Evolutionary conservation across 2,329 filamentous ascomycete genomes (phyloP).

Genomic region (Fusarium beomiforme): DNA sequence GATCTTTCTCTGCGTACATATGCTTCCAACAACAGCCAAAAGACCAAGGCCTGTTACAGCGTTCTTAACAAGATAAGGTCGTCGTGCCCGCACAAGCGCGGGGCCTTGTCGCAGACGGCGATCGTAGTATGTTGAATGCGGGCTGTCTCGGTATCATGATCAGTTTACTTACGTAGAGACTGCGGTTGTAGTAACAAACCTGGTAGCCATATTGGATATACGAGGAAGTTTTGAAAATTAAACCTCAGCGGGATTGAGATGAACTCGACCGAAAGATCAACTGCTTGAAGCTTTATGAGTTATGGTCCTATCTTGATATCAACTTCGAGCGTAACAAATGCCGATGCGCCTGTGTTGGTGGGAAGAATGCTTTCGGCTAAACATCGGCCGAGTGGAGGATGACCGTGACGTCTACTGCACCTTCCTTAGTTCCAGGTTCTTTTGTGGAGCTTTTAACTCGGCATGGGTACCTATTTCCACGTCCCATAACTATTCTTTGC

Average conservation of each 20-base stretch:
- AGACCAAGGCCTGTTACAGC: constrained; percentile 81
- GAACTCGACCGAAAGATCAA: constrained; percentile 6
- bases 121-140: constrained; percentile 86
- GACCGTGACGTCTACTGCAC: constrained; percentile 37
- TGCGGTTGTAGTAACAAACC: constrained; percentile 22
- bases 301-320: constrained; percentile 21
- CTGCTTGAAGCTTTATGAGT: constrained; percentile 5
- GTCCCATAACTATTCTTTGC: constrained; percentile 37
- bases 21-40: constrained; percentile 77
- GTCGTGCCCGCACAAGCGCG: constrained; percentile 88
- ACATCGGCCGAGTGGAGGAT: neutral
- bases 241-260: neutral
- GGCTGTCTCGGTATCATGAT: constrained; percentile 49
- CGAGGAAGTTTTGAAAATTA: neutral
- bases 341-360: constrained; percentile 18
- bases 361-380: constrained; percentile 41
- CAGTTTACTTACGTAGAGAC: constrained; percentile 25
- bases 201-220: constrained; percentile 34
- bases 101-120: constrained; percentile 85
- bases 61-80: constrained; percentile 93
- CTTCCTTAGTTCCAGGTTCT: constrained; percentile 19
- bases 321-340: constrained; percentile 1
- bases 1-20: constrained; percentile 73
- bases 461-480: constrained; percentile 39
- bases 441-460: constrained; percentile 33